Conservation (phyloP, 164 flowering plant species). For the Vitis rupestris region DNA sequence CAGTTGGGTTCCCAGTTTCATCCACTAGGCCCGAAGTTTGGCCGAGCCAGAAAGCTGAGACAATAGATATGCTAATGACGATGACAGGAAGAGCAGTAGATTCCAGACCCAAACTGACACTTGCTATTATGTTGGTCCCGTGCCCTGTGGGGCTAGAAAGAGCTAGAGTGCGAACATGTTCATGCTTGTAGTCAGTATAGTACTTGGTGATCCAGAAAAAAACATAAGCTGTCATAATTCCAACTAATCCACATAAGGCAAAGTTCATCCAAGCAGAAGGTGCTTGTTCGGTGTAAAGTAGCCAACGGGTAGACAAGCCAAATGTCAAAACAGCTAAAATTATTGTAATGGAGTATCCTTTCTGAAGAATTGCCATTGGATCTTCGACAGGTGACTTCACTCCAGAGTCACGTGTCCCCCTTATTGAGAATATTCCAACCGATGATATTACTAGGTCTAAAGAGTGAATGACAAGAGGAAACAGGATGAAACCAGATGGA, state of each 20-base stretch:
- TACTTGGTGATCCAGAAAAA: constrained; percentile 94
- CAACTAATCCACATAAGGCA: constrained; percentile 95
- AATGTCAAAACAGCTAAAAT: constrained; percentile 83
- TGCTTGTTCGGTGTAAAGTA: constrained; percentile 93
- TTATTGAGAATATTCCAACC: constrained; percentile 86
- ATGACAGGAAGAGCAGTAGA: constrained; percentile 98
- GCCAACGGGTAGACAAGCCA: constrained; percentile 94
- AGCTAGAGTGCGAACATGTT: constrained; percentile 92
- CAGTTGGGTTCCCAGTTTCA: constrained; percentile 84
- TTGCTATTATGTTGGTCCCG: constrained; percentile 98
- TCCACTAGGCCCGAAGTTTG: constrained; percentile 91
- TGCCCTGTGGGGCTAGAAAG: constrained; percentile 96
- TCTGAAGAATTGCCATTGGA: constrained; percentile 95
- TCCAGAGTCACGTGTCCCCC: constrained; percentile 70
- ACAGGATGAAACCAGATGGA: constrained; percentile 96
- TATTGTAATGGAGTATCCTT: constrained; percentile 90
- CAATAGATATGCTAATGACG: constrained; percentile 78
- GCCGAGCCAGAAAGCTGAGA: constrained; percentile 96
- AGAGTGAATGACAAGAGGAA: constrained; percentile 97
- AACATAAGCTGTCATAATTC: constrained; percentile 84
- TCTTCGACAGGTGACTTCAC: constrained; percentile 63
- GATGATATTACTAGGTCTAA: constrained; percentile 95
- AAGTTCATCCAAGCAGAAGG: constrained; percentile 96
- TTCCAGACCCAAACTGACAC: constrained; percentile 93
- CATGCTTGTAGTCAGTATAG: constrained; percentile 97